These are phyloP conservation scores for Parastagonospora nodorum DNA, from an alignment of 2,329 filamentous ascomycete genomes.

Conservation along the genomic window DNA sequence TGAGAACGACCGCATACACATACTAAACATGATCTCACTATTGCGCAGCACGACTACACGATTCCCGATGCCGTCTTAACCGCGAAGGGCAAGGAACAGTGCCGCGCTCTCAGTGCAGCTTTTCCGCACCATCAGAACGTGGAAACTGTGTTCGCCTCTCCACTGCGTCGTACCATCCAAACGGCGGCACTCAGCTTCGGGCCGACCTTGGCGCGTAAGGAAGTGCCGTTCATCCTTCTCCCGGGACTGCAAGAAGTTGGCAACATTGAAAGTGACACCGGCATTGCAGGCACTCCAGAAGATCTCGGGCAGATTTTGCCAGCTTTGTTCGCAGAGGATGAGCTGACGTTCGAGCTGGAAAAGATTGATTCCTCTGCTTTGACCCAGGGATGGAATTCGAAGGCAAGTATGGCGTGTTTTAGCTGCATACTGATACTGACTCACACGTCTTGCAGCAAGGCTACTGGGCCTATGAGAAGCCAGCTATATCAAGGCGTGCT, in stretches of 20 bases:
- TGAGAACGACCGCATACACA: slow-evolving; percentile 8
- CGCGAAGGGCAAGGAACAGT: slow-evolving; percentile 75
- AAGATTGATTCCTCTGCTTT: slow-evolving; percentile 67
- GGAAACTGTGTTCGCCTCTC: slow-evolving; percentile 76
- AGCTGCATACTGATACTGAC: slow-evolving; percentile 5
- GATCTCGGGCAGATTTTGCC: slow-evolving; percentile 51
- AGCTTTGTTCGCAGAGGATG: slow-evolving; percentile 60
- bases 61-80: slow-evolving; percentile 82
- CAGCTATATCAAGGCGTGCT: slow-evolving; percentile 36
- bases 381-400: slow-evolving; percentile 72
- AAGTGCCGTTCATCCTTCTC: slow-evolving; percentile 62
- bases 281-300: slow-evolving; percentile 50
- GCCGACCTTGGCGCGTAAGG: slow-evolving; percentile 44
- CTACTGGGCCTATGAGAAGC: slow-evolving; percentile 37
- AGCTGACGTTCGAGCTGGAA: slow-evolving; percentile 52
- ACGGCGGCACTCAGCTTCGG: slow-evolving; percentile 75
- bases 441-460: slow-evolving; percentile 23
- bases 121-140: slow-evolving; percentile 67
- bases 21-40: slow-evolving; percentile 24
- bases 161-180: slow-evolving; percentile 78
- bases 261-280: slow-evolving; percentile 75
- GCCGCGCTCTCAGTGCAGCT: slow-evolving; percentile 61
- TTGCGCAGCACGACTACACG: slow-evolving; percentile 69
- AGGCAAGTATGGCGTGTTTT: slow-evolving; percentile 47
- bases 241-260: slow-evolving; percentile 81